Evolutionary conservation across 2,329 filamentous ascomycete species (phyloP).

Genomic region (Neobulgaria alba): DNA sequence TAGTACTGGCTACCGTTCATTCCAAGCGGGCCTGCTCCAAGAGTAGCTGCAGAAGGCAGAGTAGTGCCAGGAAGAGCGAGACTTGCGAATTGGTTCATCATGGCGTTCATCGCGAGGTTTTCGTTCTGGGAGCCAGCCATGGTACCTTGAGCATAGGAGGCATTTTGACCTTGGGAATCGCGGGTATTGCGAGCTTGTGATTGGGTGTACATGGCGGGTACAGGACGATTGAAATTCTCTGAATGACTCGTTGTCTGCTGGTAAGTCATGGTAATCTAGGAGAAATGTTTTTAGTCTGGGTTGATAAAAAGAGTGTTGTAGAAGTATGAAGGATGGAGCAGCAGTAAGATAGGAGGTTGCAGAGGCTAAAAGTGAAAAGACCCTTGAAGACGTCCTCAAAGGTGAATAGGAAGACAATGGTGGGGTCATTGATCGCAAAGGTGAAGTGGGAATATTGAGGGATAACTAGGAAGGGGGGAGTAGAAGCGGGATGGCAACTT

Average conservation of each 20-base stretch:
- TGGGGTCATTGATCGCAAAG: conserved; percentile 3
- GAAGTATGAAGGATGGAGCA: not conserved
- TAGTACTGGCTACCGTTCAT: conserved; percentile 27
- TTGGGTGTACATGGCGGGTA: conserved; percentile 27
- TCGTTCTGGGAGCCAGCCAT: conserved; percentile 16
- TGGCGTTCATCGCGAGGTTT: conserved; percentile 18
- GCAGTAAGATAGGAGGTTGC: not conserved
- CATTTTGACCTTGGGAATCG: conserved; percentile 22
- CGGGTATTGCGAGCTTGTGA: conserved; percentile 22
- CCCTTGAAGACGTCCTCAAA: not conserved
- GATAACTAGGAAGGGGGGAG: not conserved
- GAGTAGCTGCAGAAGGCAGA: conserved; percentile 27
- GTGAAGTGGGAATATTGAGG: conserved; percentile 1
- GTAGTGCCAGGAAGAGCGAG: conserved; percentile 28
- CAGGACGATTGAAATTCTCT: conserved; percentile 22
- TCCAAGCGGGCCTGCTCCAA: conserved; percentile 24
- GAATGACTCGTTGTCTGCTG: conserved; percentile 24
- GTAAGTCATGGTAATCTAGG: conserved; percentile 29
- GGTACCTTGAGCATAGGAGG: conserved; percentile 16
- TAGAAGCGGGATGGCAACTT: conserved; percentile 9
- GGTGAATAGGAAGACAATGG: conserved; percentile 1
- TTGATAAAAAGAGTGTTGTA: not conserved
- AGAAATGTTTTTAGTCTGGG: conserved; percentile 11
- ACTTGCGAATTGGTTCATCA: conserved; percentile 26
- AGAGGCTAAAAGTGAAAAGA: not conserved